Percentiles rank a stretch among this genome's conserved stretches.
phyloP scores from a whole-genome alignment of 768 basidiomycete genomes.

The Mycena epipterygia region DNA sequence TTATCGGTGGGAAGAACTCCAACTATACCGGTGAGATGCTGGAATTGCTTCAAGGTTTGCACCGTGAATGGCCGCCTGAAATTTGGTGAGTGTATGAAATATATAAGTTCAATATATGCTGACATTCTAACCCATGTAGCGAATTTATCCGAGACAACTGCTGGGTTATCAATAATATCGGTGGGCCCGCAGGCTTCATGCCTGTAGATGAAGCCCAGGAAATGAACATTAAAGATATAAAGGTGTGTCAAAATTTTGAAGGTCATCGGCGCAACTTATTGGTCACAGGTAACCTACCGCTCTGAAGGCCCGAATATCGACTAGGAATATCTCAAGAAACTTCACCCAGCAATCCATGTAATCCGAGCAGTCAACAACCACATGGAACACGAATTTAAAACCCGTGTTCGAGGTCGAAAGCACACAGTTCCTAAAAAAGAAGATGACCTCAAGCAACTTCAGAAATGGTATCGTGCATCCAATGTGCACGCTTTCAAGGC shows the following conservation, averaged over 20 bases:
- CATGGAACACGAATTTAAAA: slow-evolving; percentile 34
- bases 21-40: slow-evolving; percentile 52
- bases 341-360: slow-evolving; percentile 36
- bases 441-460: neutral
- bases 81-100: slow-evolving; percentile 38
- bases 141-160: slow-evolving; percentile 37
- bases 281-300: slow-evolving; percentile 38
- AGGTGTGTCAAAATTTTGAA: neutral
- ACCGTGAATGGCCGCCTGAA: slow-evolving; percentile 46
- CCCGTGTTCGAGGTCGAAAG: slow-evolving; percentile 26
- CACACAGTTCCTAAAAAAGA: slow-evolving; percentile 36
- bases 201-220: slow-evolving; percentile 40
- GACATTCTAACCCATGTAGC: slow-evolving; percentile 22
- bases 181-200: slow-evolving; percentile 14
- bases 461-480: slow-evolving; percentile 36
- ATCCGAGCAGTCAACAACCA: slow-evolving; percentile 32
- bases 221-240: slow-evolving; percentile 38
- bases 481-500: slow-evolving; percentile 36
- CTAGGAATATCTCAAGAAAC: slow-evolving; percentile 38
- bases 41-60: slow-evolving; percentile 48
- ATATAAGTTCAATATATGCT: neutral
- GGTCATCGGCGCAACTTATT: neutral
- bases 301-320: slow-evolving; percentile 38
- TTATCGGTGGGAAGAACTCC: slow-evolving; percentile 48
- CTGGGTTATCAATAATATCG: slow-evolving; percentile 40